A percentile compares a stretch with the other conserved stretches of the same genome.
Conservation (phyloP, 768 basidiomycete genomes). For the Russula abietina region DNA sequence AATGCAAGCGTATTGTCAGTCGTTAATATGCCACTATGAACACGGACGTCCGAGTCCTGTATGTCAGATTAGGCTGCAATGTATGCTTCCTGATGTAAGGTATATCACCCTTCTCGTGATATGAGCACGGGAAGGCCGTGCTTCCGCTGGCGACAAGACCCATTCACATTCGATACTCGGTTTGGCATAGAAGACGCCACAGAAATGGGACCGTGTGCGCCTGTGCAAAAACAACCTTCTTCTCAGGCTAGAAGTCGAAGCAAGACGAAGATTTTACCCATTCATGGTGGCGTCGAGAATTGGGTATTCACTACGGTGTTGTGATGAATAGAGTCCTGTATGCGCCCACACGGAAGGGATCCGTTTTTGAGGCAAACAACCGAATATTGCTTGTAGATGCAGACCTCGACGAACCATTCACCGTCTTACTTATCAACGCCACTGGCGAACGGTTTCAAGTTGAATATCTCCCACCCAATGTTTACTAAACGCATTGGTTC, state of each 20-base stretch:
- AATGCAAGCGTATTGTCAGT: background rate
- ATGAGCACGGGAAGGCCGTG: background rate
- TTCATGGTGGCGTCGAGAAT: background rate
- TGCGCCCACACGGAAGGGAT: background rate
- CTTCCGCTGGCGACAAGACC: background rate
- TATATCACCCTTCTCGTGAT: background rate
- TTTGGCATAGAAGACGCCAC: background rate
- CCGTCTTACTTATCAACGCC: no score
- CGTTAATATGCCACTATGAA: background rate
- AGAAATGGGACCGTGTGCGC: background rate
- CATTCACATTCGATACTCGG: background rate
- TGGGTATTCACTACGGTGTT: background rate
- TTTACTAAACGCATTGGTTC: background rate
- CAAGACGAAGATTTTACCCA: background rate
- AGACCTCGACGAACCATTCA: background rate
- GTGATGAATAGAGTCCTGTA: background rate
- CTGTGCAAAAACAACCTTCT: background rate
- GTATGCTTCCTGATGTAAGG: background rate
- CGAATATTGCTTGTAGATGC: background rate
- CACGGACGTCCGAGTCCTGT: background rate
- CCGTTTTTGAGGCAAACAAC: background rate
- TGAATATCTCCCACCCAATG: no score
- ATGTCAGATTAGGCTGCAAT: background rate
- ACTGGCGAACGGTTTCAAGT: no score
- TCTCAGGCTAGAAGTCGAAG: background rate